Conservation (phyloP, 2,329 filamentous ascomycete genomes). For the Microascus cirrosus region DNA sequence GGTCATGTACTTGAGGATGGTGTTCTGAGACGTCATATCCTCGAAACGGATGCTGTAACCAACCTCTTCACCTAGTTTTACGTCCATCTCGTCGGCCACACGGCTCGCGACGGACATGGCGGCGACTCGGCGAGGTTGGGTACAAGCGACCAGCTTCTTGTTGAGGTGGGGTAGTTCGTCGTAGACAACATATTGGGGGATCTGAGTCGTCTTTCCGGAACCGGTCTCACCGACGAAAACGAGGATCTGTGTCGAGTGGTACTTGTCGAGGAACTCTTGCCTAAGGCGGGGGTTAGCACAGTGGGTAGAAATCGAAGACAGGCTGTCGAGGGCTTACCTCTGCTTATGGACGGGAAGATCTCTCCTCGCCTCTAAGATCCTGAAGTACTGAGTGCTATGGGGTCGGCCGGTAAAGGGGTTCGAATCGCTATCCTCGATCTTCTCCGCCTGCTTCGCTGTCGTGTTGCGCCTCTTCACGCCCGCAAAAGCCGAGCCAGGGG, state of each 20-base stretch:
- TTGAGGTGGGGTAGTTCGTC: constrained; percentile 85
- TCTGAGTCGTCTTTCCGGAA: constrained; percentile 98
- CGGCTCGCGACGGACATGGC: constrained; percentile 98
- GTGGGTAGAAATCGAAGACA: not conserved
- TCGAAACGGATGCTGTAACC: constrained; percentile 99
- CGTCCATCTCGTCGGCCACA: constrained; percentile 95
- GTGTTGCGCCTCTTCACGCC: constrained; percentile 69
- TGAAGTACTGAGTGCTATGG: constrained; percentile 78
- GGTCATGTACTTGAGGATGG: constrained; percentile 98
- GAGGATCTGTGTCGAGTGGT: constrained; percentile 88
- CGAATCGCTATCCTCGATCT: constrained; percentile 65
- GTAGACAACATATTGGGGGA: constrained; percentile 95
- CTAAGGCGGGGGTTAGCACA: constrained; percentile 25
- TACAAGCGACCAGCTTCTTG: constrained; percentile 90
- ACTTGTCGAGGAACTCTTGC: constrained; percentile 86
- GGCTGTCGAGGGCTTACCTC: constrained; percentile 39
- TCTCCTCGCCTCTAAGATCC: constrained; percentile 73
- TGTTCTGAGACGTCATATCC: constrained; percentile 80
- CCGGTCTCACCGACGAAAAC: constrained; percentile 98
- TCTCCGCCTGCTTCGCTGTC: constrained; percentile 61
- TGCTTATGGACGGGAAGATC: constrained; percentile 88
- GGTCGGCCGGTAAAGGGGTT: constrained; percentile 78
- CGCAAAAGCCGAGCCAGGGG: constrained; percentile 39
- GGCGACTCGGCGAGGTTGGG: constrained; percentile 92
- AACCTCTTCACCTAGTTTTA: constrained; percentile 83